Conservation (phyloP, 2,329 filamentous ascomycete genomes). For the Apiospora kogelbergensis region DNA sequence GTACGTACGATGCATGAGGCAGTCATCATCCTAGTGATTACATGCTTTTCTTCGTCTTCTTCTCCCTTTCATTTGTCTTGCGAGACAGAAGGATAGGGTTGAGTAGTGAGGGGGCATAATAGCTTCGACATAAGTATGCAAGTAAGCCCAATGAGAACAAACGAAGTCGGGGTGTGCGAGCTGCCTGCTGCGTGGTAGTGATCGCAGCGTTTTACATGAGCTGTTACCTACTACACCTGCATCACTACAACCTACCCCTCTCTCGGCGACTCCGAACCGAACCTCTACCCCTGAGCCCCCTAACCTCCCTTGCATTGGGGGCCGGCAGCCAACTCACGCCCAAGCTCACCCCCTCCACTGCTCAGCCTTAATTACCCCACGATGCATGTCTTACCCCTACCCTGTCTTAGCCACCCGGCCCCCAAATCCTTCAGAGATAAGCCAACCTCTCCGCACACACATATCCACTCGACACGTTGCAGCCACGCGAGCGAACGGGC, state of each 20-base stretch:
- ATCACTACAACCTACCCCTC: not conserved
- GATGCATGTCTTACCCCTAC: not conserved
- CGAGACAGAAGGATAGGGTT: not conserved
- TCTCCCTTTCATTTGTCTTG: not conserved
- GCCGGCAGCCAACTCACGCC: not conserved
- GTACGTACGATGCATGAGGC: not conserved
- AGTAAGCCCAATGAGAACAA: not conserved
- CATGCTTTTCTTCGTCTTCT: not conserved
- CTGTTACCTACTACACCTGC: not conserved
- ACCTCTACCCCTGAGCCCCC: not conserved
- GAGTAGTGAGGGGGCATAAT: not conserved
- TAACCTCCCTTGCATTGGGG: not conserved
- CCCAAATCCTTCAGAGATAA: not conserved
- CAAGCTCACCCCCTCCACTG: not conserved
- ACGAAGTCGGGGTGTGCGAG: not conserved
- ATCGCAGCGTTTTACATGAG: not conserved
- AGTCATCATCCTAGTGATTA: not conserved
- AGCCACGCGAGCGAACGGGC: not conserved
- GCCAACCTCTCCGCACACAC: not conserved
- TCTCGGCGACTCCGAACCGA: conserved; percentile 3
- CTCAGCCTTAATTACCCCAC: not conserved
- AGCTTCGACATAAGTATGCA: not conserved
- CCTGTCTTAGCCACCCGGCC: not conserved
- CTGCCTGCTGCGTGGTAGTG: not conserved
- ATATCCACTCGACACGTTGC: not conserved